Base-by-base conservation (phyloP, 2,329 filamentous ascomycete species). In the Hymenoscyphus occultus region DNA sequence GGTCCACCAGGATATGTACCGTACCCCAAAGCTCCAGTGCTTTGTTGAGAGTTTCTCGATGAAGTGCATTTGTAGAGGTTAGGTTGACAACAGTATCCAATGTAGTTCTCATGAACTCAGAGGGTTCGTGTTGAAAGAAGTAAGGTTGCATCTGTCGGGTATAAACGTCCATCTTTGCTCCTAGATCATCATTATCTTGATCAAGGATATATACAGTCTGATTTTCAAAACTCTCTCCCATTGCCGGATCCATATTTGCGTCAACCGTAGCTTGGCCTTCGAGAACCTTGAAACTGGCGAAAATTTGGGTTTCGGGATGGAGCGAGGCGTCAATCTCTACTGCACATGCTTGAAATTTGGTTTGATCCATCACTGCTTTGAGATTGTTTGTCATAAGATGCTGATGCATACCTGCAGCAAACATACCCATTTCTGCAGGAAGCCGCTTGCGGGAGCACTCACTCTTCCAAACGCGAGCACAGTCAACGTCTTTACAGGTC, bases 11-110 rank as follows among this genome's bases (percentile, higher is more conserved):
- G 57, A 87, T 85, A 72, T 89, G 86, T 4, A 89, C 85, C 5
- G 87, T 79, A 0, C 84, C 84, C 86, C 86, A 89, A 1, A 89
- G 79, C 73, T 89, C 86, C 4, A 89, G 78, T 1, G 85, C 84
- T 65, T 84, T 82, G 62, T 80, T 80, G 6, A 89, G 77, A 13
- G 87, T 76, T 63, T 35, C 42, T 13, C 32, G 16, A 12, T n/a
- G 35, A 19, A 83, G 81, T 67, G 87, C 84, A 42, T 80, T 78
- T 6, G 81, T 81, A 58, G 80, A 74, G 28, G 70, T 83, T 73
- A 39, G 76, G 71, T 22, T 77, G 73, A 35, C 39, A 10, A 81
- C 81, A 6, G 81, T 82, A 59, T 84, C 80, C 39, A 89, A 78
- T 1, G 86, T 87, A 22, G 83, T 80, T 12, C 82, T 81, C 75